phyloP scores from a whole-genome alignment of 805 yeast species.

The Spathaspora gorwiae region DNA sequence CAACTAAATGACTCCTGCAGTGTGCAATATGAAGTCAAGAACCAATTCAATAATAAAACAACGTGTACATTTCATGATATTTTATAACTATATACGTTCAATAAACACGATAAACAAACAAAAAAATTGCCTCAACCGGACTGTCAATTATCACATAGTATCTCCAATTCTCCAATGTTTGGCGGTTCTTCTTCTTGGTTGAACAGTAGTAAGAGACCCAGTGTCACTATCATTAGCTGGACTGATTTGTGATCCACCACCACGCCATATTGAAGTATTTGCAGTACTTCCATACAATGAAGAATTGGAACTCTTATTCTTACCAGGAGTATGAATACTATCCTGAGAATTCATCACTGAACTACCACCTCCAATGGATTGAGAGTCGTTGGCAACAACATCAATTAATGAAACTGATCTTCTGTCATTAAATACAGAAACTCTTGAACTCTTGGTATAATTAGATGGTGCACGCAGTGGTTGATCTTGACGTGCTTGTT shows the following conservation, averaged over 20 bases:
- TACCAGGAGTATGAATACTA: not conserved
- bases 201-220: not conserved
- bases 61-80: no score
- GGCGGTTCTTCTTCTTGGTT: not conserved
- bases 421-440: not conserved
- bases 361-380: not conserved
- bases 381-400: not conserved
- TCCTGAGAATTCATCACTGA: not conserved
- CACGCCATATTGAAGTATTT: not conserved
- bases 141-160: not conserved
- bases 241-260: not conserved
- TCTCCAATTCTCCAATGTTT: not conserved
- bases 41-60: no score
- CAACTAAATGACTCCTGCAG: no score
- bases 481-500: not conserved
- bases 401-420: not conserved
- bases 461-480: not conserved
- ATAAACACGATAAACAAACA: no score
- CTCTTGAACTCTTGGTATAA: not conserved
- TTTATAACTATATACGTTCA: no score
- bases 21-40: no score
- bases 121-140: no score
- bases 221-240: not conserved
- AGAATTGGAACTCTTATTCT: not conserved
- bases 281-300: not conserved